Evolutionary conservation across 371 early-diverging fungal genomes (phyloP).

Genomic region (Actinomortierella wolfii): DNA sequence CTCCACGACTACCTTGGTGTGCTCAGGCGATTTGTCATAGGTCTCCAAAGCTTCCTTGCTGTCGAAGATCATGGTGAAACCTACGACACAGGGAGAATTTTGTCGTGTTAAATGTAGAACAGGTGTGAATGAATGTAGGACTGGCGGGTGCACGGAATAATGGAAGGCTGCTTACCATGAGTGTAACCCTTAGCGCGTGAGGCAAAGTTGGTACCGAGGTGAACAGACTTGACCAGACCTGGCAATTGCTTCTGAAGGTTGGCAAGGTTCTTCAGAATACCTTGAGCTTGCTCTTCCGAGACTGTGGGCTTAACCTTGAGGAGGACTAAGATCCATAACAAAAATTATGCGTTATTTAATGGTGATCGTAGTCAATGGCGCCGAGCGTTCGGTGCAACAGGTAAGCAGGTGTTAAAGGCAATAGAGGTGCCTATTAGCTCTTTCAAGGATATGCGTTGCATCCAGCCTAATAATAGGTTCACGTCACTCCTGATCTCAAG

Average conservation of each 20-base stretch:
- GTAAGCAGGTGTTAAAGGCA: too few species aligned
- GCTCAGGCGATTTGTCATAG: slow-evolving; percentile 35
- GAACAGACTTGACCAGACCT: slow-evolving; percentile 33
- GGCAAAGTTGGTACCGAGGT: slow-evolving; percentile 40
- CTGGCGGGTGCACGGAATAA: too few species aligned
- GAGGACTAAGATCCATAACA: slow-evolving; percentile 17
- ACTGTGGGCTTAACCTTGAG: slow-evolving; percentile 36
- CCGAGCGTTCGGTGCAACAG: too few species aligned
- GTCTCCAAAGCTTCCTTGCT: slow-evolving; percentile 28
- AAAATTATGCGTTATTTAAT: too few species aligned
- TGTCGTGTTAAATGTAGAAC: too few species aligned
- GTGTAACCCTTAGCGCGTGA: slow-evolving; percentile 22
- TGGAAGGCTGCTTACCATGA: neutral
- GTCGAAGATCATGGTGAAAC: slow-evolving; percentile 44
- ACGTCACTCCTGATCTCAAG: too few species aligned
- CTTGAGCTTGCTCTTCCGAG: slow-evolving; percentile 21
- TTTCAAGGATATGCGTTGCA: too few species aligned
- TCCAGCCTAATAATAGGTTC: too few species aligned
- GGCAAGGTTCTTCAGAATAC: slow-evolving; percentile 32
- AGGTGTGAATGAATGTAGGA: too few species aligned
- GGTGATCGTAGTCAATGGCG: too few species aligned
- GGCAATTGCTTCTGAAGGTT: slow-evolving; percentile 30
- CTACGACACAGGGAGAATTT: too few species aligned
- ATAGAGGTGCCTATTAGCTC: too few species aligned
- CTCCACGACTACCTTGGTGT: slow-evolving; percentile 20